Percentiles rank a stretch among this genome's conserved stretches.
phyloP scores from a whole-genome alignment of 2,329 filamentous ascomycete species.

The Colletotrichum musae region DNA sequence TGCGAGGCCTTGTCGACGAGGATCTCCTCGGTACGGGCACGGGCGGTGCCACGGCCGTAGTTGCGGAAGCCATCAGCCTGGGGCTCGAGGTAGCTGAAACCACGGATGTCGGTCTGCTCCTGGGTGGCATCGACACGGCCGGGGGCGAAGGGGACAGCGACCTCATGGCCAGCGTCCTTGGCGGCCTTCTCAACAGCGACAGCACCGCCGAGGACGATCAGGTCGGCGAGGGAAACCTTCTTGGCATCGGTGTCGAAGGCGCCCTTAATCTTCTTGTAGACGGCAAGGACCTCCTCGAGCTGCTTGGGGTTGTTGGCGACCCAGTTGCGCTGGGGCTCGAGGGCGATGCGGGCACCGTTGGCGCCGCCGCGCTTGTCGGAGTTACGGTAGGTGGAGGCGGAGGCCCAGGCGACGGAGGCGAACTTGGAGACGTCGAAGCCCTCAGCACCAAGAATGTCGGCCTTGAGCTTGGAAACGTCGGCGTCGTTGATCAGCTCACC shows the following conservation, averaged over 20 bases:
- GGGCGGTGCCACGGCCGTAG: conserved; percentile 75
- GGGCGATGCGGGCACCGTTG: conserved; percentile 84
- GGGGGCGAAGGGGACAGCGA: conserved; percentile 79
- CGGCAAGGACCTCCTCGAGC: conserved; percentile 72
- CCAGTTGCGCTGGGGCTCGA: conserved; percentile 81
- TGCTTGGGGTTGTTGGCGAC: conserved; percentile 80
- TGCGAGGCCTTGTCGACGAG: conserved; percentile 81
- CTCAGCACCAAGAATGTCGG: conserved; percentile 73
- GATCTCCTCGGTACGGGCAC: conserved; percentile 76
- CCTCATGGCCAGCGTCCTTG: conserved; percentile 58
- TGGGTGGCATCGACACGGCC: conserved; percentile 80
- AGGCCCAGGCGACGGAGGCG: conserved; percentile 77
- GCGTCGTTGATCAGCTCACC: conserved; percentile 72
- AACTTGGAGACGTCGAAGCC: conserved; percentile 74
- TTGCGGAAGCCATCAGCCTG: conserved; percentile 83
- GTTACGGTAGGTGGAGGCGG: conserved; percentile 80
- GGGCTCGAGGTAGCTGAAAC: conserved; percentile 78
- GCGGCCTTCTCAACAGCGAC: conserved; percentile 82
- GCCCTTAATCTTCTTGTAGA: conserved; percentile 75
- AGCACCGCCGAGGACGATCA: conserved; percentile 81
- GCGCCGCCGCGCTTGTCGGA: conserved; percentile 87
- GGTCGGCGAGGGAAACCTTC: conserved; percentile 83
- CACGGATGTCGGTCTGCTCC: conserved; percentile 78
- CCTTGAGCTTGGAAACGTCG: conserved; percentile 78
- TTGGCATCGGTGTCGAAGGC: conserved; percentile 76